phyloP scores from a whole-genome alignment of 2,329 filamentous ascomycete species.

The Alternaria longipes region DNA sequence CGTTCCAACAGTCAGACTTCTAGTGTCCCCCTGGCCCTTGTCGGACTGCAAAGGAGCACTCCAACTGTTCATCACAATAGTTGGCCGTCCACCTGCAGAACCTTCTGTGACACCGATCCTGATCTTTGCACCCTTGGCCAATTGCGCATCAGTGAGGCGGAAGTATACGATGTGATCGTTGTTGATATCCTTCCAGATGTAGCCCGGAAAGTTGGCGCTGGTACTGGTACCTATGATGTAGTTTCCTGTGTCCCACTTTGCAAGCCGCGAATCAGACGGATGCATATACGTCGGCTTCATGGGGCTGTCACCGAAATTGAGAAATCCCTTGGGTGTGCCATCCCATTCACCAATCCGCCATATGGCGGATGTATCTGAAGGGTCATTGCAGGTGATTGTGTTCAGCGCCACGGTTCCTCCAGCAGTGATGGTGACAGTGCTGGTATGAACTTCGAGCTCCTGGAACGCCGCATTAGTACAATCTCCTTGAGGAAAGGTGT shows the following conservation, averaged over 20 bases:
- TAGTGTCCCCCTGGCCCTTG: slow-evolving; percentile 32
- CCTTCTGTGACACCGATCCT: slow-evolving; percentile 35
- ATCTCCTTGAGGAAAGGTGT: rapidly evolving
- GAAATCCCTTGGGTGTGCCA: slow-evolving; percentile 65
- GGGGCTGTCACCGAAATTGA: slow-evolving; percentile 58
- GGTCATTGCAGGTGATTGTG: slow-evolving; percentile 60
- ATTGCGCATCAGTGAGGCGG: slow-evolving; percentile 32
- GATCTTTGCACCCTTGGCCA: slow-evolving; percentile 34
- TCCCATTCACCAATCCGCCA: slow-evolving; percentile 72
- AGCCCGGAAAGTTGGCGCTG: slow-evolving; percentile 48
- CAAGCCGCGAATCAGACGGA: slow-evolving; percentile 46
- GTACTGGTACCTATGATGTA: slow-evolving; percentile 31
- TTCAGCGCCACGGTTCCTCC: slow-evolving; percentile 58
- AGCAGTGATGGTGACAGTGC: slow-evolving; percentile 55
- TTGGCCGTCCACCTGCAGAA: slow-evolving; percentile 27
- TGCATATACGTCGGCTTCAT: slow-evolving; percentile 57
- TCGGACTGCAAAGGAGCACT: slow-evolving; percentile 21
- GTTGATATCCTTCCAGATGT: slow-evolving; percentile 56
- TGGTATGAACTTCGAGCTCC: slow-evolving; percentile 44
- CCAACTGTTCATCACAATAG: slow-evolving; percentile 30
- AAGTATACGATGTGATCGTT: slow-evolving; percentile 56
- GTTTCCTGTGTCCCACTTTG: slow-evolving; percentile 34
- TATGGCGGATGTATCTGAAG: slow-evolving; percentile 59
- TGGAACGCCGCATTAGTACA: slow-evolving; percentile 2
- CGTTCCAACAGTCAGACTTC: slow-evolving; percentile 33